These are phyloP conservation scores for Pogostemon cablin DNA, from an alignment of 257 asterid genomes.

Conservation along the genomic window DNA sequence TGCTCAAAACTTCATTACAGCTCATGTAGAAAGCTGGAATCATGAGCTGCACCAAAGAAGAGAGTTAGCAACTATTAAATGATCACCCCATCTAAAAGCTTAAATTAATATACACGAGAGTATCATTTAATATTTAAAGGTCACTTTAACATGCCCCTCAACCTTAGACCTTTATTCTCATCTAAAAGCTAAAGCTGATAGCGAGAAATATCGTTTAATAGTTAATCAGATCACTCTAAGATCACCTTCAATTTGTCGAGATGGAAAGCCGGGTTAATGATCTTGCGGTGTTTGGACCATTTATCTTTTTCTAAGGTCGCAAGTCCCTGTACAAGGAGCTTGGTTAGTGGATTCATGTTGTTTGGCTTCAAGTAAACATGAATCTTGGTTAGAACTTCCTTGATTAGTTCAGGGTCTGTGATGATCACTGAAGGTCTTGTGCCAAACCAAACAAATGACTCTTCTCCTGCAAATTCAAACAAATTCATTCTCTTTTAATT, in stretches of 20 bases:
- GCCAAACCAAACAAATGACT: slow-evolving; percentile 55
- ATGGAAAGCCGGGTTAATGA: slow-evolving; percentile 47
- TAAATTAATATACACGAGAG: too few species aligned
- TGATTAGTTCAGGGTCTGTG: slow-evolving; percentile 48
- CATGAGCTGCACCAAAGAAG: slow-evolving; percentile 41
- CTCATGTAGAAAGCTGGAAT: slow-evolving; percentile 54
- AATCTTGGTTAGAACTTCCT: slow-evolving; percentile 46
- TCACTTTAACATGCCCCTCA: too few species aligned
- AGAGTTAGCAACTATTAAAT: too few species aligned
- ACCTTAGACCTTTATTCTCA: too few species aligned
- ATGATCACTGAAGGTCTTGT: slow-evolving; percentile 48
- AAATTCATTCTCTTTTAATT: neutral
- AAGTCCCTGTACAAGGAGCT: slow-evolving; percentile 27
- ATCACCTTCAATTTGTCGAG: slow-evolving; percentile 37
- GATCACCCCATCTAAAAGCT: too few species aligned
- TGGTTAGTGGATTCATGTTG: slow-evolving; percentile 27
- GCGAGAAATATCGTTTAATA: too few species aligned
- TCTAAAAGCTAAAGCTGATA: too few species aligned
- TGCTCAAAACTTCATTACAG: slow-evolving; percentile 43
- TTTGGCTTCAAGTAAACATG: slow-evolving; percentile 38
- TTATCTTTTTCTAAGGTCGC: slow-evolving; percentile 32
- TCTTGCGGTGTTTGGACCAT: slow-evolving; percentile 61
- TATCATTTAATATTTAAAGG: too few species aligned
- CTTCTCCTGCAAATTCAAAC: slow-evolving; percentile 44
- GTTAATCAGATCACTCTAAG: too few species aligned